Conservation (phyloP, 176 grass and related monocot species). For the Musa itinerans region DNA sequence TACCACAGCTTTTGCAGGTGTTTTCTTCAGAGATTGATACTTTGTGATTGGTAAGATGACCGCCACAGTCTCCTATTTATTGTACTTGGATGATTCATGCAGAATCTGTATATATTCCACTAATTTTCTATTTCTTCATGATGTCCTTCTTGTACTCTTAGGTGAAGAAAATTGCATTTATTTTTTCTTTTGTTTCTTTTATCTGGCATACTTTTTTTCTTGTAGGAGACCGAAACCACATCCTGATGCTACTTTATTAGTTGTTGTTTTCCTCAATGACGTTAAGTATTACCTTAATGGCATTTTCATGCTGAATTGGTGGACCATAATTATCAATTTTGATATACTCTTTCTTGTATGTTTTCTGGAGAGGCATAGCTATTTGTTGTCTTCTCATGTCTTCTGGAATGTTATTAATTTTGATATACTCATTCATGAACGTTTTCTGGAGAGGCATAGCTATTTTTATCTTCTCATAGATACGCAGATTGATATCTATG, state of each 20-base stretch:
- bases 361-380: neutral
- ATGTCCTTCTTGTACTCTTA: neutral
- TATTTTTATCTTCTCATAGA: no score
- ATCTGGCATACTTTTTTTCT: neutral
- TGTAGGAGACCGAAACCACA: no score
- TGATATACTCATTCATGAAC: no score
- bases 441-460: no score
- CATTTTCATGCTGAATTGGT: neutral
- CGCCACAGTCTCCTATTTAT: neutral
- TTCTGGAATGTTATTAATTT: neutral
- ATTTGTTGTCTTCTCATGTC: neutral
- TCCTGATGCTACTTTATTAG: neutral
- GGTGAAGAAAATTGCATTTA: neutral
- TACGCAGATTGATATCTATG: no score
- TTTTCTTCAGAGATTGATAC: neutral
- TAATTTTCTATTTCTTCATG: neutral
- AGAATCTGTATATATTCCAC: neutral
- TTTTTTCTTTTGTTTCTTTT: neutral
- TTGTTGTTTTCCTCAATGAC: neutral
- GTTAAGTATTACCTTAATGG: neutral
- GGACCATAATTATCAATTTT: neutral
- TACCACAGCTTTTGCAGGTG: neutral
- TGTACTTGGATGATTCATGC: no score
- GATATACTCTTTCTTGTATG: neutral
- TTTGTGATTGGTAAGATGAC: neutral